phyloP scores from a whole-genome alignment of 225 moss, liverwort and hornwort genomes.

The Thuidium tamariscinum region DNA sequence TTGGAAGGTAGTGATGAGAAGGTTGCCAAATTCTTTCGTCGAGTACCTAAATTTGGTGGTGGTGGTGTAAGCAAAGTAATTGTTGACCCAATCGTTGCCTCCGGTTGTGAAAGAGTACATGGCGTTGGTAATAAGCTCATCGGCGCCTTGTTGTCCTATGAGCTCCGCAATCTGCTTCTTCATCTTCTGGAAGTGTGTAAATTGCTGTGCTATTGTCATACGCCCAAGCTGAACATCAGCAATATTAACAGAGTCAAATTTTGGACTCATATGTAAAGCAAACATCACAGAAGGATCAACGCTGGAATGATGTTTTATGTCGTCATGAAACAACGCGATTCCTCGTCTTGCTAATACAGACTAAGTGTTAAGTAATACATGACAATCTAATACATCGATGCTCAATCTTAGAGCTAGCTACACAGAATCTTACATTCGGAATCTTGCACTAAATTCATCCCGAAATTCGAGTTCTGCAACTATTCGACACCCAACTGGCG shows the following conservation, averaged over 20 bases:
- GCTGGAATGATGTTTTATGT: not conserved
- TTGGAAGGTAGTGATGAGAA: conserved; percentile 6
- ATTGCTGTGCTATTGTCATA: conserved; percentile 35
- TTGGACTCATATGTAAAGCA: no score
- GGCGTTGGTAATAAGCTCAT: conserved; percentile 19
- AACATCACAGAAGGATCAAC: not conserved
- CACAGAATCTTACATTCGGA: not conserved
- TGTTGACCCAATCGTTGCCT: conserved; percentile 67
- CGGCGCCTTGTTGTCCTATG: conserved; percentile 18
- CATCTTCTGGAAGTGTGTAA: conserved; percentile 31
- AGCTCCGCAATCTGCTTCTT: conserved; percentile 25
- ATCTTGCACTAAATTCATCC: not conserved
- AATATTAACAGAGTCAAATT: not conserved
- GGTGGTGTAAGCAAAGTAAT: conserved; percentile 26
- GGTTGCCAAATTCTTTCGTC: not conserved
- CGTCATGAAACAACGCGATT: not conserved
- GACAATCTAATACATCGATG: not conserved
- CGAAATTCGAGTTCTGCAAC: not conserved
- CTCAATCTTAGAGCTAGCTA: not conserved
- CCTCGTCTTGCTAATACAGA: not conserved
- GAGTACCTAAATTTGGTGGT: conserved; percentile 18
- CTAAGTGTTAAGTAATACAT: not conserved
- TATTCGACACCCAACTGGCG: not conserved
- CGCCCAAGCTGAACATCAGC: conserved; percentile 25
- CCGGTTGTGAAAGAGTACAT: conserved; percentile 39